These are phyloP conservation scores for Trichoderma sp. DNA, from an alignment of 2,329 filamentous ascomycete genomes.

Conservation along the genomic window DNA sequence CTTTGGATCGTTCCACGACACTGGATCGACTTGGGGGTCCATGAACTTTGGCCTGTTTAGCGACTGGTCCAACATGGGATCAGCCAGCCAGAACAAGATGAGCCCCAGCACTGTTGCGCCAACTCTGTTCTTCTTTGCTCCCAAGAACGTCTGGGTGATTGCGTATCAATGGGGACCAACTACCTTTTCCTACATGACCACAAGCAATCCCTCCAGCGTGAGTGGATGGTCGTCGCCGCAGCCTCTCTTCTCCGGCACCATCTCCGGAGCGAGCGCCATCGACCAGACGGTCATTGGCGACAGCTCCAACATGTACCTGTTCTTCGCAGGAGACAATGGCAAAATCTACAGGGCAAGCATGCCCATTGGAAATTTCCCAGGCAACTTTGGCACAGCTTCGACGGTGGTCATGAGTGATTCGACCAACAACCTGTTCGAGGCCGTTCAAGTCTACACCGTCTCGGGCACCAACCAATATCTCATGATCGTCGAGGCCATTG, in stretches of 20 bases:
- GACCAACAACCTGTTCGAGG: constrained; percentile 15
- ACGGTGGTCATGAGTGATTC: constrained; percentile 11
- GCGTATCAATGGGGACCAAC: constrained; percentile 18
- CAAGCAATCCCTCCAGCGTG: neutral
- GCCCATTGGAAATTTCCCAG: constrained; percentile 12
- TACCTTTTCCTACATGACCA: constrained; percentile 3
- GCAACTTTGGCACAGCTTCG: neutral
- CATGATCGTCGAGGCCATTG: constrained; percentile 23
- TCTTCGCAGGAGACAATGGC: constrained; percentile 16
- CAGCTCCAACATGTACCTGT: constrained; percentile 14
- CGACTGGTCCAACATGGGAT: neutral
- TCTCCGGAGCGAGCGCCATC: constrained; percentile 1
- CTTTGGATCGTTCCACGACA: constrained; percentile 6
- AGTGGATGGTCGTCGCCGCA: constrained; percentile 16
- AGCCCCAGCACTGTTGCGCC: neutral
- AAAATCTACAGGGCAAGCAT: constrained; percentile 15
- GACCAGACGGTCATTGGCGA: constrained; percentile 21
- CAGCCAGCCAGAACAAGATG: constrained; percentile 14
- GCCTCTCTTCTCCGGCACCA: constrained; percentile 6
- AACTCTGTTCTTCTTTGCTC: neutral
- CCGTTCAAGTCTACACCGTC: constrained; percentile 4
- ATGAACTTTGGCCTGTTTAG: constrained; percentile 20
- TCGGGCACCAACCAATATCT: constrained; percentile 1
- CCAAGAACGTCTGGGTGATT: constrained; percentile 9
- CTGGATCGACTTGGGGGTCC: neutral